Conservation (phyloP, 179 eudicot genomes). For the Kewa caespitosa region DNA sequence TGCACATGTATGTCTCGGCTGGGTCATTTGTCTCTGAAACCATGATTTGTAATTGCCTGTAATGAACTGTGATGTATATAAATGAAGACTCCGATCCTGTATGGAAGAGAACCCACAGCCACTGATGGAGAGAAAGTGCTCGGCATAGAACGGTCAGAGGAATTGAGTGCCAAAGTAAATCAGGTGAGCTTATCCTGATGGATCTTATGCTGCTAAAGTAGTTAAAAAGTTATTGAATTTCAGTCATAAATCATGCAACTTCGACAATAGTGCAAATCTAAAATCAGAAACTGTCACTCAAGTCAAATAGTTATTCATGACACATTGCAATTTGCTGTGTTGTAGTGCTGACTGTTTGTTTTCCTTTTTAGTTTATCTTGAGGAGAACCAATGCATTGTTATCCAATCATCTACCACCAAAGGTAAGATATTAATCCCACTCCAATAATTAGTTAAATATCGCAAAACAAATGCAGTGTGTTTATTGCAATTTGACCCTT, state of each 20-base stretch:
- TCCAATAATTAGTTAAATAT: slow-evolving; percentile 5
- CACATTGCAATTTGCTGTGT: neutral
- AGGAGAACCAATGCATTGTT: slow-evolving; percentile 93
- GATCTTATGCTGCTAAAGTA: neutral
- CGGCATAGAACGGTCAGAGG: slow-evolving; percentile 75
- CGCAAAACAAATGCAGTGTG: neutral
- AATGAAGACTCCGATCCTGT: slow-evolving; percentile 68
- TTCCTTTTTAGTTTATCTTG: slow-evolving; percentile 72
- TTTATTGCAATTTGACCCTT: neutral
- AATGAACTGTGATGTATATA: slow-evolving; percentile 21
- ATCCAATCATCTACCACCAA: slow-evolving; percentile 98
- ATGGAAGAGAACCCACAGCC: slow-evolving; percentile 91
- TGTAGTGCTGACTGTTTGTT: slow-evolving; percentile 12
- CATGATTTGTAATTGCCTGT: slow-evolving; percentile 11
- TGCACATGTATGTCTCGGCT: slow-evolving; percentile 9
- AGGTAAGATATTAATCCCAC: slow-evolving; percentile 46
- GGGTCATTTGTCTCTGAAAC: slow-evolving; percentile 1
- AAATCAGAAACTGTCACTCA: neutral
- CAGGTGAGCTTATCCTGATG: slow-evolving; percentile 52
- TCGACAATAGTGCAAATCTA: neutral
- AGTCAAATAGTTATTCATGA: neutral
- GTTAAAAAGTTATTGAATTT: slow-evolving; percentile 9
- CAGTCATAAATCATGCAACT: neutral
- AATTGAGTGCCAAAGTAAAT: slow-evolving; percentile 89
- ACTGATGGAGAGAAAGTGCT: slow-evolving; percentile 70